A percentile compares a stretch with the other conserved stretches of the same genome.
phyloP scores from a whole-genome alignment of 768 basidiomycete genomes.

The Ramaria sp. region DNA sequence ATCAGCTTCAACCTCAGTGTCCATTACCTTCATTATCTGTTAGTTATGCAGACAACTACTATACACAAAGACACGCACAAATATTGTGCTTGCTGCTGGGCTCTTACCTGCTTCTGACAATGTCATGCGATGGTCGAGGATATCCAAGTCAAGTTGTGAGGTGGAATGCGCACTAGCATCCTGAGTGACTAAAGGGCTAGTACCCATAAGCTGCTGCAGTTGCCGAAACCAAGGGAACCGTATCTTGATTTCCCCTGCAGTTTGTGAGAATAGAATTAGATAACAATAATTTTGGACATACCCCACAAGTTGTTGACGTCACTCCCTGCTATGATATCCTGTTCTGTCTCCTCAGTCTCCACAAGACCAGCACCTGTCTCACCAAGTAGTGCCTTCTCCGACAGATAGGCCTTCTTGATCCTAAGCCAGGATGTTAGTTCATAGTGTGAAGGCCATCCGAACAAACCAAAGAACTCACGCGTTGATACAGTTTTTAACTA shows the following conservation, averaged over 20 bases:
- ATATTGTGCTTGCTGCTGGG: no score
- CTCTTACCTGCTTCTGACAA: no score
- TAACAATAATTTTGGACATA: neutral
- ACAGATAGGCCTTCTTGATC: no score
- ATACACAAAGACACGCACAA: no score
- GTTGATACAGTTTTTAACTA: no score
- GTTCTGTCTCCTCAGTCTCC: neutral
- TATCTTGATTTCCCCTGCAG: neutral
- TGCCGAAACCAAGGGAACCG: neutral
- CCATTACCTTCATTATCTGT: no score
- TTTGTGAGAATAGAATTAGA: neutral
- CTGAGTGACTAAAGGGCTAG: neutral
- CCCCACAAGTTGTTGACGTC: neutral
- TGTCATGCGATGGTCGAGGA: neutral
- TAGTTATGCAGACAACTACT: no score
- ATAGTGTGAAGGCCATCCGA: no score
- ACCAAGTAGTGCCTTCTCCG: no score
- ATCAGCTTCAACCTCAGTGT: no score
- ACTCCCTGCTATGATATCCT: neutral
- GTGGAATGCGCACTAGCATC: neutral
- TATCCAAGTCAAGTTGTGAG: neutral
- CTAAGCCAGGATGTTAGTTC: no score
- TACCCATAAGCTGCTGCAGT: neutral
- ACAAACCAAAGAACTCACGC: no score
- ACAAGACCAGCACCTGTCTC: neutral